Base-by-base conservation (phyloP, 2,329 filamentous ascomycete species). In the Aspergillus neoniger region DNA sequence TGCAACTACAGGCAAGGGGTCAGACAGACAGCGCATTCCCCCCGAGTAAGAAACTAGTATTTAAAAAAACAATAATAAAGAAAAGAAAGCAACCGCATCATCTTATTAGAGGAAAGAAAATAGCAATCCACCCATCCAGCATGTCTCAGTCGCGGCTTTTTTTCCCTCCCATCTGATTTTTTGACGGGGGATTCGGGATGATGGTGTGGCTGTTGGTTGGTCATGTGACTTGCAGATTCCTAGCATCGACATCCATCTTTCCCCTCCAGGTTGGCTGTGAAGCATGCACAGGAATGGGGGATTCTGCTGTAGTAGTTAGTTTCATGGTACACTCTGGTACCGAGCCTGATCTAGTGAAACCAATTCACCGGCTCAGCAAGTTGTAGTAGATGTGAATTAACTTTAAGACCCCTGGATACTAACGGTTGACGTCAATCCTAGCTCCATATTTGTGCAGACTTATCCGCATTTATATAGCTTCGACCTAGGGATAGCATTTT, bases 351-450 rank as follows among this genome's bases (percentile, higher is more conserved):
- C n/a, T n/a, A 30, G 47, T 30, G 25, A 5, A 5, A 12, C 25
- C 47, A 10, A 32, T 32, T 50, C 47, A 19, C 23, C 2, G 25
- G 10, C 14, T 15, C 23, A 23, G 21, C 23, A 44, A 28, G 17
- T 14, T 30, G 52, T 21, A 17, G 23, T 30, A 30, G 52, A 17
- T 36, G 32, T 57, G 39, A 30, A 50, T 50, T 50, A 50, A 50
- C 25, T 50, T 50, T 28, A n/a, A 50, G 15, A 23, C 47, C 47
- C 47, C 47, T 50, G 47, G 47, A 50, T 32, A 28, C 25, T 28
- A 28, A 50, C 47, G n/a, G 47, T 50, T 50, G 47, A 50, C 47
- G 47, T 50, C 47, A 50, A 50, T 50, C 47, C 47, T 50, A 28
- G 25, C 30, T 50, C 47, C n/a, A 19, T 17, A 50, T 50, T 28